Conservation (phyloP, 225 moss, liverwort and hornwort genomes). For the Physcomitrellopsis africana region DNA sequence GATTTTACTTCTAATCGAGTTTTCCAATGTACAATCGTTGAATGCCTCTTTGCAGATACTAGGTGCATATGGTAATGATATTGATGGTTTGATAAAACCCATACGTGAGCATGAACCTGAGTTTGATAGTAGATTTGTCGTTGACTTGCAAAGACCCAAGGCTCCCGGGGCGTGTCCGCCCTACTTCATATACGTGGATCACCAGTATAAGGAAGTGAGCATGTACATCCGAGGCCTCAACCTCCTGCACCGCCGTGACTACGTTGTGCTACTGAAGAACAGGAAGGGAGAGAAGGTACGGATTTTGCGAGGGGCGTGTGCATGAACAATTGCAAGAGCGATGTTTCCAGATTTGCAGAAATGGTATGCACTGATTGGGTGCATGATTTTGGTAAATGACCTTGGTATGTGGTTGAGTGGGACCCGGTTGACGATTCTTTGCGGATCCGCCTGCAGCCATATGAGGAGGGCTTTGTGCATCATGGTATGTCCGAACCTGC, state of each 20-base stretch:
- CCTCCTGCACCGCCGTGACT: constrained; percentile 53
- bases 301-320: background rate
- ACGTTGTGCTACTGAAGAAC: constrained; percentile 48
- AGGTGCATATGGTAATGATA: constrained; percentile 55
- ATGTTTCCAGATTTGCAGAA: constrained; percentile 2
- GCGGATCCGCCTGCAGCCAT: constrained; percentile 37
- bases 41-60: constrained; percentile 38
- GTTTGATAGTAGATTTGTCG: constrained; percentile 47
- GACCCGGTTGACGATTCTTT: background rate
- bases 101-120: constrained; percentile 45
- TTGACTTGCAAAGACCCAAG: constrained; percentile 41
- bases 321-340: background rate
- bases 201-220: constrained; percentile 53
- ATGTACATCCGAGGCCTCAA: constrained; percentile 71
- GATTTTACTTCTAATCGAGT: background rate
- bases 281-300: constrained; percentile 58
- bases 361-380: background rate
- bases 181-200: constrained; percentile 53
- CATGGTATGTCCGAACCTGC: constrained; percentile 61
- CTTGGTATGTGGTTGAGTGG: background rate
- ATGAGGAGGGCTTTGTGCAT: constrained; percentile 58
- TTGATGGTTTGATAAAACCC: constrained; percentile 39
- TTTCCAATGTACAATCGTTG: background rate
- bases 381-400: background rate
- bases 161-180: constrained; percentile 49